phyloP scores from a whole-genome alignment of 345 rosid species.

The Toxicodendron radicans region DNA sequence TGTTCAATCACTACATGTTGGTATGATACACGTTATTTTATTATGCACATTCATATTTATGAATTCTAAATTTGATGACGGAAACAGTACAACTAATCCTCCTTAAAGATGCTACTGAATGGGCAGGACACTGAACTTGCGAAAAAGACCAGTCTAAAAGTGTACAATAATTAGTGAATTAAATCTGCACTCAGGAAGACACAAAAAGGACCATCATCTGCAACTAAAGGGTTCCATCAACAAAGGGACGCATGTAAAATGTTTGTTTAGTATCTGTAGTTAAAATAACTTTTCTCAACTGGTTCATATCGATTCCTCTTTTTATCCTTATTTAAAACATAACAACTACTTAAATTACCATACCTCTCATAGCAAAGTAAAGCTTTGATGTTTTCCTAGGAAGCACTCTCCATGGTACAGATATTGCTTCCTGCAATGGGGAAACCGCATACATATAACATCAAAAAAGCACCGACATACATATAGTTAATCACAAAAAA shows the following conservation, averaged over 20 bases:
- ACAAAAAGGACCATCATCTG: not conserved
- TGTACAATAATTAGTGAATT: not conserved
- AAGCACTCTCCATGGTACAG: constrained; percentile 78
- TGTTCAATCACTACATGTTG: constrained; percentile 62
- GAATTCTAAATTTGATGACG: not conserved
- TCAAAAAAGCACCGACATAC: not conserved
- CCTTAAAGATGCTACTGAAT: not conserved
- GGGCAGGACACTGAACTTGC: not conserved
- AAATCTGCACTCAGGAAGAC: not conserved
- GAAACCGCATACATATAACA: not conserved
- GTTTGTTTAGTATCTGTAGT: not conserved
- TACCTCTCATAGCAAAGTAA: constrained; percentile 88
- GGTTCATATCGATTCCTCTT: not conserved
- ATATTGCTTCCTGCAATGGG: constrained; percentile 64
- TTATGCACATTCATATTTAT: not conserved
- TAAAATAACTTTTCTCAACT: not conserved
- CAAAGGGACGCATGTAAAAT: not conserved
- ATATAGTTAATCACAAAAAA: not conserved
- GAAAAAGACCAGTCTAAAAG: not conserved
- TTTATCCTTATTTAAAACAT: not conserved
- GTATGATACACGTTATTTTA: not conserved
- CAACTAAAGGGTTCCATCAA: not conserved
- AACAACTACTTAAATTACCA: not conserved
- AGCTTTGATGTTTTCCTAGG: constrained; percentile 76
- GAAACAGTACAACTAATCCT: not conserved